phyloP scores from a whole-genome alignment of 352 stramenopile genomes.

The Pythium rishiriense region DNA sequence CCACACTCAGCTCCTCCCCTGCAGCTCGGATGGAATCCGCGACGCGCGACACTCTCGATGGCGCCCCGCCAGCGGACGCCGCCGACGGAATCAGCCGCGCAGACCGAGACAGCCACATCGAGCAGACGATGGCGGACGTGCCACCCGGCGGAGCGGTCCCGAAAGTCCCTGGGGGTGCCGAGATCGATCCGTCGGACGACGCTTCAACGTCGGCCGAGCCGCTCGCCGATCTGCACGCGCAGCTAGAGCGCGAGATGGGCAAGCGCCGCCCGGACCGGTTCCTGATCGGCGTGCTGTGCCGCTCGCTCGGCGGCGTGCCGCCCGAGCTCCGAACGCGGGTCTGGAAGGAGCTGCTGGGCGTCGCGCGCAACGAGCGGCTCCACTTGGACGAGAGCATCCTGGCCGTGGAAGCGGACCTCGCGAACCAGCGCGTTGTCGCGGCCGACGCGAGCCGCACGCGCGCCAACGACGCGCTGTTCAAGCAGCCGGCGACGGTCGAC shows the following conservation, averaged over 20 bases:
- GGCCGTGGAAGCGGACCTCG: slow-evolving; percentile 78
- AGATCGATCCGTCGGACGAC: slow-evolving; percentile 2
- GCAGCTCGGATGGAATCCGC: slow-evolving; percentile 17
- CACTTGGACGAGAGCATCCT: slow-evolving; percentile 74
- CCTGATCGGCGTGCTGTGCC: slow-evolving; percentile 68
- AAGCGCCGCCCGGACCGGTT: slow-evolving; percentile 76
- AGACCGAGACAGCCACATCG: not conserved
- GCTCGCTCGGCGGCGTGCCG: slow-evolving; percentile 66
- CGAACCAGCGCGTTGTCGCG: slow-evolving; percentile 90
- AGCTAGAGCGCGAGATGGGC: slow-evolving; percentile 65
- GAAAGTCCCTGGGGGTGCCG: not conserved
- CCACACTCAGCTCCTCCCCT: slow-evolving; percentile 15
- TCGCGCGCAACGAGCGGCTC: slow-evolving; percentile 59
- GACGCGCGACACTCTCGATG: slow-evolving; percentile 1
- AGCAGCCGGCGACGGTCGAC: slow-evolving; percentile 70
- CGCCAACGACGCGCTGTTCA: slow-evolving; percentile 76
- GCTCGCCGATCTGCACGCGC: slow-evolving; percentile 20
- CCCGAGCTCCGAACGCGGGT: slow-evolving; percentile 50
- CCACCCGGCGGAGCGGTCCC: slow-evolving; percentile 3
- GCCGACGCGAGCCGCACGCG: slow-evolving; percentile 87
- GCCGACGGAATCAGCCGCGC: not conserved
- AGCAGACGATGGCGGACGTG: slow-evolving; percentile 5
- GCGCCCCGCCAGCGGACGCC: not conserved
- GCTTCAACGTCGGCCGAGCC: slow-evolving; percentile 20
- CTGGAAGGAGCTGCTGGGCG: slow-evolving; percentile 80